Evolutionary conservation across 2,329 filamentous ascomycete species (phyloP), one percentile per base, ranked within the genome.

Genomic region (Beauveria asiatica): DNA sequence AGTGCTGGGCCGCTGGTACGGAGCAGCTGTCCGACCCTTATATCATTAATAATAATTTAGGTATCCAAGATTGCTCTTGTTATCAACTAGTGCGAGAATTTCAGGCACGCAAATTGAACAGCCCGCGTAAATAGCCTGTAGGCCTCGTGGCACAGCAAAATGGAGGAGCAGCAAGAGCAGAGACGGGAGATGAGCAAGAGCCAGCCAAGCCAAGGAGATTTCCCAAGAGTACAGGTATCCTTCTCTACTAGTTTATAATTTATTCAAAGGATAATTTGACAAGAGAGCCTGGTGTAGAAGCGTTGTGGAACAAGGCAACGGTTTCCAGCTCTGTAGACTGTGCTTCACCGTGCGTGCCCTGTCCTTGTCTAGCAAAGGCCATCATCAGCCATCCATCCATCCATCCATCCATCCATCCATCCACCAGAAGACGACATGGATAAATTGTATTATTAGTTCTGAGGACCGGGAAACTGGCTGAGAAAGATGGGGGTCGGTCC

Each of bases 271-370:
- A n/a, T 30, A 52, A 45, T 49, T 44, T 11, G 23, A 42, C n/a
- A n/a, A n/a, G 23, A 25, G 46, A 23, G 30, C 30, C 25, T 49
- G 44, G 39, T 19, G 23, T 46, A 49, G 19, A 5, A 16, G 19
- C 39, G n/a, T 23, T 59, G 46, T 58, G 46, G 45, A 51, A 37
- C 48, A 59, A 41, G 57, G 19, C 57, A 52, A 59, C 57, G 57
- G 57, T 59, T 59, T 39, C 48, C 39, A 59, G n/a, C 39, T 51
- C 10, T 59, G 48, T 59, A 48, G 57, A 52, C n/a, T n/a, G 48
- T 25, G 17, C n/a, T n/a, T n/a, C n/a, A n/a, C n/a, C n/a, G n/a
- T n/a, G n/a, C n/a, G n/a, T n/a, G n/a, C n/a, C n/a, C n/a, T n/a
- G n/a, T n/a, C n/a, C n/a, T n/a, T n/a, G n/a, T n/a, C n/a, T n/a